phyloP scores from a whole-genome alignment of 345 rosid species.

The Camelina neglecta region DNA sequence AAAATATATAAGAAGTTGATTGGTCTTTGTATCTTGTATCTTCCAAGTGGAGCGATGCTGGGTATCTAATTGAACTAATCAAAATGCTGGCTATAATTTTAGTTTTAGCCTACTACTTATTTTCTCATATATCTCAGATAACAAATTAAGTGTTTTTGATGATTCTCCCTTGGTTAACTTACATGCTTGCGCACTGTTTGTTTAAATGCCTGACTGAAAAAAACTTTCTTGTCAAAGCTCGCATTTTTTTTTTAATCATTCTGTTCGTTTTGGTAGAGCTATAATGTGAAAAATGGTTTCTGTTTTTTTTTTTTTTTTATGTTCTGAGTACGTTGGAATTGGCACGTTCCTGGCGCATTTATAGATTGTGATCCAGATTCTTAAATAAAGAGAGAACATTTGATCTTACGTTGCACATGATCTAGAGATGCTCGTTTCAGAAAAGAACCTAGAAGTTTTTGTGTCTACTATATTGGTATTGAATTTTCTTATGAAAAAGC shows the following conservation, averaged over 20 bases:
- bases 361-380: not conserved
- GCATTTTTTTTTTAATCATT: not conserved
- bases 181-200: conserved; percentile 21
- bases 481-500: too few species aligned
- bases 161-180: not conserved
- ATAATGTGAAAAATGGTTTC: not conserved
- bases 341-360: conserved; percentile 29
- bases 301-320: not conserved
- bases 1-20: too few species aligned
- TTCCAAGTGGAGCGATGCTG: too few species aligned
- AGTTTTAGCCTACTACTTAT: too few species aligned
- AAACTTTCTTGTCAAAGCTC: too few species aligned
- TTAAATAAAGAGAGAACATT: not conserved
- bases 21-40: too few species aligned
- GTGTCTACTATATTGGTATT: not conserved
- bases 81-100: too few species aligned
- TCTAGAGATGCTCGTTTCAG: not conserved
- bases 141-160: not conserved
- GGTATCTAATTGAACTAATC: too few species aligned
- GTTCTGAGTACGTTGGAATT: not conserved
- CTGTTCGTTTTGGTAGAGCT: not conserved
- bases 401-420: not conserved
- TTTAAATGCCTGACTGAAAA: conserved; percentile 21
- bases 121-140: too few species aligned
- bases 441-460: not conserved